Evolutionary conservation across 2,329 filamentous ascomycete genomes (phyloP).

Genomic region (Hypomyces perniciosus): DNA sequence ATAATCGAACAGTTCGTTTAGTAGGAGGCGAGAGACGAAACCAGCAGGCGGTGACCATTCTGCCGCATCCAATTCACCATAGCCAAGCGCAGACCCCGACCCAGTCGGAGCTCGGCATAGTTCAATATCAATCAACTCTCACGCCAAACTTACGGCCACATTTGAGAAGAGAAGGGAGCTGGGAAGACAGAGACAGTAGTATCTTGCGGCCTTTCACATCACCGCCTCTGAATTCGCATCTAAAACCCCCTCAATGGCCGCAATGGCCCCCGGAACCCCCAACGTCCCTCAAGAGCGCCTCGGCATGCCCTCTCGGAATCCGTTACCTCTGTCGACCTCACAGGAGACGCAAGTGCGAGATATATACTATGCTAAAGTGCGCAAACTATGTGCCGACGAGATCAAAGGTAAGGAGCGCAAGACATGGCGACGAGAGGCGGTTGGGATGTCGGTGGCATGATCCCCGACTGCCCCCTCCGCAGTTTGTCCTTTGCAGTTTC

Average conservation of each 20-base stretch:
- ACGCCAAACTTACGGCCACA: too few species aligned
- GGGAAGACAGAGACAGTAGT: too few species aligned
- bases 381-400: slow-evolving; percentile 67
- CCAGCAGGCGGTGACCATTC: slow-evolving; percentile 15
- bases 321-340: slow-evolving; percentile 72
- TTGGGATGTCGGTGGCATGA: neutral
- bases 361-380: slow-evolving; percentile 73
- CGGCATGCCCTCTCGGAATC: slow-evolving; percentile 61
- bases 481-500: neutral
- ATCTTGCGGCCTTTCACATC: too few species aligned
- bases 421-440: neutral
- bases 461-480: neutral
- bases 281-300: slow-evolving; percentile 28
- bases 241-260: slow-evolving; percentile 14
- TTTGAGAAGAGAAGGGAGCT: too few species aligned
- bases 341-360: slow-evolving; percentile 80
- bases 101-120: slow-evolving; percentile 4
- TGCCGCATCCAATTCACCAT: slow-evolving; percentile 3
- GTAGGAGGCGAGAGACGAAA: neutral
- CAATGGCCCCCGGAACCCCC: slow-evolving; percentile 30
- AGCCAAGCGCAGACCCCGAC: neutral
- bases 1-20: neutral
- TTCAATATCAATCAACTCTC: neutral
- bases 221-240: neutral
- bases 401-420: slow-evolving; percentile 56